phyloP scores from a whole-genome alignment of 495 filamentous ascomycete genomes.

The Hamigera avellanea region DNA sequence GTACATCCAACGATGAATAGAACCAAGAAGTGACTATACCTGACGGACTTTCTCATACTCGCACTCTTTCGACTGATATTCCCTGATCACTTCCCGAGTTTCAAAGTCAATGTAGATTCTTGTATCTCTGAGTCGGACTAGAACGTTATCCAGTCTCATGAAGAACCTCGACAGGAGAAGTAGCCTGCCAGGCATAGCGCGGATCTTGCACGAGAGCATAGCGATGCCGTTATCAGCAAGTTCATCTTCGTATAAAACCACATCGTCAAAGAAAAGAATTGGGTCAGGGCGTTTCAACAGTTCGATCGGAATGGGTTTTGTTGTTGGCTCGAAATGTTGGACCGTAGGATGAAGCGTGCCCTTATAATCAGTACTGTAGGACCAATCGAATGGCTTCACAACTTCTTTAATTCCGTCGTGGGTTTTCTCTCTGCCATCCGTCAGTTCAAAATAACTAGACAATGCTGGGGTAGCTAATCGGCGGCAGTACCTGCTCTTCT shows the following conservation, averaged over 20 bases:
- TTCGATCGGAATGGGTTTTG: conserved; percentile 64
- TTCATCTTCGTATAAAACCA: conserved; percentile 93
- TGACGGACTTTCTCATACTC: conserved; percentile 64
- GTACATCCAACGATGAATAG: background rate
- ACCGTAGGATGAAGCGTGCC: conserved; percentile 42
- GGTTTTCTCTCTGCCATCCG: conserved; percentile 52
- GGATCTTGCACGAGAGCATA: conserved; percentile 73
- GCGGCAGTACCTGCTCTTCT: conserved; percentile 50
- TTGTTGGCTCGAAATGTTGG: conserved; percentile 36
- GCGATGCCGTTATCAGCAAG: conserved; percentile 95
- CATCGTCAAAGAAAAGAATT: conserved; percentile 89
- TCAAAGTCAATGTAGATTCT: conserved; percentile 85
- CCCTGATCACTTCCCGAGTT: conserved; percentile 68
- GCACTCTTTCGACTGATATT: conserved; percentile 77
- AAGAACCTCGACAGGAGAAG: conserved; percentile 82
- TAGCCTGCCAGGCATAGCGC: conserved; percentile 82
- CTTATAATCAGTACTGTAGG: conserved; percentile 76
- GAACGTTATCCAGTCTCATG: conserved; percentile 81
- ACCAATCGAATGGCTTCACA: conserved; percentile 96
- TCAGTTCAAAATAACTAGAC: no score
- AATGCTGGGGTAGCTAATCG: background rate
- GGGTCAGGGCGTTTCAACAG: conserved; percentile 77
- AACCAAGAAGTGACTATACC: conserved; percentile 39
- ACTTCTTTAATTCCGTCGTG: conserved; percentile 86
- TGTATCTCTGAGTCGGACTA: conserved; percentile 81